A percentile compares a stretch with the other conserved stretches of the same genome.
These are phyloP conservation scores for Smallanthus sonchifolius DNA, from an alignment of 129 eudicot species.

Conservation along the genomic window DNA sequence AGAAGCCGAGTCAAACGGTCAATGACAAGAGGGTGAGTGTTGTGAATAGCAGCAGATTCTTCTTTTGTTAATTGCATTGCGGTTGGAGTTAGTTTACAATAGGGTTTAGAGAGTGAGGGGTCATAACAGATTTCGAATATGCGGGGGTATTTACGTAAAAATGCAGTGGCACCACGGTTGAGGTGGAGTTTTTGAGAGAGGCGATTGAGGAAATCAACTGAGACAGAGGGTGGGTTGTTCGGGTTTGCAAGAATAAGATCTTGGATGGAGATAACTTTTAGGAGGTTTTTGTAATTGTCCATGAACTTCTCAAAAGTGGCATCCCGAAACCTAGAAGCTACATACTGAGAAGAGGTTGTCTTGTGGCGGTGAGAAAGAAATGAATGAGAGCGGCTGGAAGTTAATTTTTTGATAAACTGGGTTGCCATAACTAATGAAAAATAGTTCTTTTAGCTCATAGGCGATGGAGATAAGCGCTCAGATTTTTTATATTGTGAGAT, in stretches of 20 bases:
- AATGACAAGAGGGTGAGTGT: slow-evolving; percentile 40
- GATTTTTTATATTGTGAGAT: neutral
- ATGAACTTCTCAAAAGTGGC: slow-evolving; percentile 80
- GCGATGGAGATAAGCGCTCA: neutral
- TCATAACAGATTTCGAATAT: slow-evolving; percentile 63
- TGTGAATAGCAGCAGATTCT: slow-evolving; percentile 57
- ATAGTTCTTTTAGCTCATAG: neutral
- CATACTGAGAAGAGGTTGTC: slow-evolving; percentile 68
- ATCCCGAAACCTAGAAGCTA: slow-evolving; percentile 80
- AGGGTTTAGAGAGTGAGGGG: slow-evolving; percentile 43
- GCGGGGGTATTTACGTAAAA: slow-evolving; percentile 71
- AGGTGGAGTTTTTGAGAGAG: slow-evolving; percentile 91
- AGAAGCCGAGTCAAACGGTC: slow-evolving; percentile 71
- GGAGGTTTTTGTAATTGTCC: slow-evolving; percentile 78
- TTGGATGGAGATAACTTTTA: slow-evolving; percentile 69
- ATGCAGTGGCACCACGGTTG: slow-evolving; percentile 79
- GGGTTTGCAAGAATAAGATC: slow-evolving; percentile 87
- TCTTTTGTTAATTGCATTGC: slow-evolving; percentile 40
- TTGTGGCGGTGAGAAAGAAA: slow-evolving; percentile 37
- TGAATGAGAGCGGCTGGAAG: slow-evolving; percentile 16
- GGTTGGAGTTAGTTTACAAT: slow-evolving; percentile 45
- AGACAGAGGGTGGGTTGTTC: slow-evolving; percentile 55
- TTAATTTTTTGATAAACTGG: slow-evolving; percentile 29
- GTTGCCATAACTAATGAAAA: slow-evolving; percentile 26
- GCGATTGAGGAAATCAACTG: slow-evolving; percentile 74